Evolutionary conservation across 768 basidiomycete genomes (phyloP), one percentile per base, ranked within the genome.

Genomic region (Mycena floridula): DNA sequence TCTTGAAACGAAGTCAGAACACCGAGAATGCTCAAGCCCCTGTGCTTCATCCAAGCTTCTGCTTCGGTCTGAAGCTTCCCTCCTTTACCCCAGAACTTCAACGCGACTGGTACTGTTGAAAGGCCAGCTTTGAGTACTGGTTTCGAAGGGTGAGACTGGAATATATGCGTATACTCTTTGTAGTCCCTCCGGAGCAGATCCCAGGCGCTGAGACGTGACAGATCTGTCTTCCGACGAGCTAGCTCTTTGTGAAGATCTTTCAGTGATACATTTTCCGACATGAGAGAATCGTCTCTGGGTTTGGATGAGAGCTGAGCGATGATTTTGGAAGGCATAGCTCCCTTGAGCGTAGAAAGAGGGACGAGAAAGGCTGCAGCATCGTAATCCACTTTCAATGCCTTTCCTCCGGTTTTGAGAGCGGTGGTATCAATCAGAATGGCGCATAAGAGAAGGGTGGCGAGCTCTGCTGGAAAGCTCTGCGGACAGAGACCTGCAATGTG

Each of bases 151-250:
- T 64, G 58, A 66, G 71, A 74, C 1, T 68, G 57, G 2, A 82
- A 18, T 3, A 41, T 73, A 46, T 79, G 62, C 1, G 62, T 58
- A 56, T 92, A 95, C 51, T 95, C 82, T 60, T 99, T 98, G 72
- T 93, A 99, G 64, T 99, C 96, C n/a, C 96, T 70, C 11, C 91
- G 74, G 4, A 99, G 74, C 16, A 97, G 77, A 56, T 97, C 92
- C 45, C 76, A 72, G 0, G 80, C 78, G 7, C 66, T 67, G 15
- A 97, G 71, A 49, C 80, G 74, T 2, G 77, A 76, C 7, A 98
- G 68, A 46, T 83, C 76, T 3, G 54, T 53, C 59, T 98, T 99
- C 64, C 77, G 78, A 2, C 55, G 52, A 40, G 65, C 47, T 20
- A 91, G 71, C 3, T 61, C 58, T 26, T 59, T 56, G 2, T 74